Evolutionary conservation across 768 basidiomycete species (phyloP), one percentile per base, ranked within the genome.

Genomic region (Pisolithus marmoratus): DNA sequence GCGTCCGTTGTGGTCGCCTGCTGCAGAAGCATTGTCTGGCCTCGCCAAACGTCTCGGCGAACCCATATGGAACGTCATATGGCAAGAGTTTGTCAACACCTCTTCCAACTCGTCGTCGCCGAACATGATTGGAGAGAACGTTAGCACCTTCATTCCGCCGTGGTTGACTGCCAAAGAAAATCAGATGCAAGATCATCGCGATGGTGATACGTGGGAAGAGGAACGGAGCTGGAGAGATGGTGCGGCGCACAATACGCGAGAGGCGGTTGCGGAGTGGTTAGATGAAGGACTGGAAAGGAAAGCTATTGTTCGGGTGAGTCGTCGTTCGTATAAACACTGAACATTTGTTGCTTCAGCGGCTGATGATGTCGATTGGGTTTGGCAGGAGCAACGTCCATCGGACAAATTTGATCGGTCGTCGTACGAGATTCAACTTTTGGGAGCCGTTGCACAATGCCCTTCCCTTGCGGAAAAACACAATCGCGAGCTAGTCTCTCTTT

Each of bases 1-100:
- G 42, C 80, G 90, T 26, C 96, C 96, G 0, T 63, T 96, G 15
- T 99, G 94, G 88, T 79, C 83, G 4, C 87, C 94, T 17, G 82
- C 93, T 4, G 78, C 84, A 12, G 77, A 78, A 11, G 85, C 88
- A 1, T 67, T 96, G 5, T 74, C 79, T 0, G 62, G 67, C 2
- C 54, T 82, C 14, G 74, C 80, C 0, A 65, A 67, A 27, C 71
- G 79, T n/a, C 85, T 84, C 54, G 84, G 81, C 0, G 83, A 90
- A 56, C 55, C 78, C 1, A 80, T 90, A 2, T 96, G 94, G 94
- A 55, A 61, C 7, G 60, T 85, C 15, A 53, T 93, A 14, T 90
- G 89, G 60, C 70, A 67, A 4, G 84, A 94, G 59, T 58, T 34
- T 34, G 34, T 34, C 12, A 14, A 34, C 5, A 34, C 0, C 34